phyloP scores from a whole-genome alignment of 129 eudicot genomes.

The Escallonia herrerae region DNA sequence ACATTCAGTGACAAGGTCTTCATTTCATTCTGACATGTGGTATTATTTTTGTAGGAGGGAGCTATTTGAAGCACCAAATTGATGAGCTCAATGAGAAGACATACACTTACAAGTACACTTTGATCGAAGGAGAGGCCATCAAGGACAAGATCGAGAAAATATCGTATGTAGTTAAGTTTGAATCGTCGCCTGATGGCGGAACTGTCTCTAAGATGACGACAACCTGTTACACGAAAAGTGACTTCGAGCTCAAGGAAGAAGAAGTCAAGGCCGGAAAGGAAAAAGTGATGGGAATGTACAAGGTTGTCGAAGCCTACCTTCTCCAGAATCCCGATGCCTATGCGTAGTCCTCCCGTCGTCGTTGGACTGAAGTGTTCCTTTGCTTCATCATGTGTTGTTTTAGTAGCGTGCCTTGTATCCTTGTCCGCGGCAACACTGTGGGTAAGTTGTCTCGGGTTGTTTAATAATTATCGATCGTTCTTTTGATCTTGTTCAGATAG shows the following conservation, averaged over 20 bases:
- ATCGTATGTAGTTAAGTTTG: slow-evolving; percentile 20
- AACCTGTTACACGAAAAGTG: slow-evolving; percentile 18
- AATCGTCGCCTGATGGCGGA: slow-evolving; percentile 21
- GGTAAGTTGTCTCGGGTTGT: too few relatives aligned
- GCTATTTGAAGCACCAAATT: slow-evolving; percentile 20
- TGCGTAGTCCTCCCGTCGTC: background rate
- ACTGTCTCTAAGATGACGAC: slow-evolving; percentile 30
- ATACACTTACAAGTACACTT: slow-evolving; percentile 27
- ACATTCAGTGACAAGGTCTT: too few relatives aligned
- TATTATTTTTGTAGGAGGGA: slow-evolving; percentile 5
- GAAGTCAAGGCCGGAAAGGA: slow-evolving; percentile 29
- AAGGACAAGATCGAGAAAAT: slow-evolving; percentile 33
- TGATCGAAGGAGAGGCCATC: slow-evolving; percentile 30
- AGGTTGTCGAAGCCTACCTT: slow-evolving; percentile 40
- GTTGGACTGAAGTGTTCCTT: too few relatives aligned
- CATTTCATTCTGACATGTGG: too few relatives aligned
- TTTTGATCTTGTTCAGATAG: too few relatives aligned
- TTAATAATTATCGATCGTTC: too few relatives aligned
- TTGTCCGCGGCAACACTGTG: too few relatives aligned
- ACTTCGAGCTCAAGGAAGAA: slow-evolving; percentile 27
- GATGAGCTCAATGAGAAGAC: slow-evolving; percentile 23
- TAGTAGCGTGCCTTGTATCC: too few relatives aligned
- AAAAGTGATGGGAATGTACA: slow-evolving; percentile 32
- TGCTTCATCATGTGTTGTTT: too few relatives aligned
- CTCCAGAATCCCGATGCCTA: slow-evolving; percentile 31